Evolutionary conservation across 2,329 filamentous ascomycete genomes (phyloP).

Genomic region (Fusarium xyrophilum): DNA sequence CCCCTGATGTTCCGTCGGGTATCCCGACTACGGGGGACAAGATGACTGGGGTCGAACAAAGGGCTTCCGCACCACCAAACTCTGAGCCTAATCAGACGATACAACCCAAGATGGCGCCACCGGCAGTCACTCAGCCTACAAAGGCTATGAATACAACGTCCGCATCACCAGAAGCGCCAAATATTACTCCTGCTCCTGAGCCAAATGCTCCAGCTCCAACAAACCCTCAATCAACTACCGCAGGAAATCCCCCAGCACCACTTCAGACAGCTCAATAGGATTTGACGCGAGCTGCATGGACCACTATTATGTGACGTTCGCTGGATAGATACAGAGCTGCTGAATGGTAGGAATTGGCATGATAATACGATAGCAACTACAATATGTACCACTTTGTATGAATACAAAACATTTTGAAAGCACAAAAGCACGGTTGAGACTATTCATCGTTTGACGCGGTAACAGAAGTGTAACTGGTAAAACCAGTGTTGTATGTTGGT

Average conservation of each 20-base stretch:
- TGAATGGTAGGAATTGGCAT: background rate
- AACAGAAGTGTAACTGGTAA: background rate
- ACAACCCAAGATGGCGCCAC: conserved; percentile 2
- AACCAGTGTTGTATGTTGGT: background rate
- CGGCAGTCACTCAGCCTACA: conserved; percentile 1
- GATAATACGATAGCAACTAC: background rate
- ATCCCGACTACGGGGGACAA: background rate
- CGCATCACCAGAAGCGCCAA: conserved; percentile 1
- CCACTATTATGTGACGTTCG: background rate
- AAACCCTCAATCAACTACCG: background rate
- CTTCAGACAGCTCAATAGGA: background rate
- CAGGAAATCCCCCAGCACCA: background rate
- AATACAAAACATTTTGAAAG: background rate
- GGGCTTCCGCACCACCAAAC: background rate
- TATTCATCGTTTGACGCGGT: background rate
- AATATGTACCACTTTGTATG: background rate
- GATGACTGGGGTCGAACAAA: conserved; percentile 1
- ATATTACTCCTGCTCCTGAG: background rate
- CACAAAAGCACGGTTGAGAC: background rate
- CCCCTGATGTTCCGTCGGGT: conserved; percentile 6
- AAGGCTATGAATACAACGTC: conserved; percentile 3
- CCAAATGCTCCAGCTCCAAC: background rate
- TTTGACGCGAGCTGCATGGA: background rate
- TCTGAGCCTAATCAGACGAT: conserved; percentile 7
- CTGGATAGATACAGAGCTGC: background rate